Base-by-base conservation (phyloP, 352 stramenopile species). In the Halophytophthora batemanensis region DNA sequence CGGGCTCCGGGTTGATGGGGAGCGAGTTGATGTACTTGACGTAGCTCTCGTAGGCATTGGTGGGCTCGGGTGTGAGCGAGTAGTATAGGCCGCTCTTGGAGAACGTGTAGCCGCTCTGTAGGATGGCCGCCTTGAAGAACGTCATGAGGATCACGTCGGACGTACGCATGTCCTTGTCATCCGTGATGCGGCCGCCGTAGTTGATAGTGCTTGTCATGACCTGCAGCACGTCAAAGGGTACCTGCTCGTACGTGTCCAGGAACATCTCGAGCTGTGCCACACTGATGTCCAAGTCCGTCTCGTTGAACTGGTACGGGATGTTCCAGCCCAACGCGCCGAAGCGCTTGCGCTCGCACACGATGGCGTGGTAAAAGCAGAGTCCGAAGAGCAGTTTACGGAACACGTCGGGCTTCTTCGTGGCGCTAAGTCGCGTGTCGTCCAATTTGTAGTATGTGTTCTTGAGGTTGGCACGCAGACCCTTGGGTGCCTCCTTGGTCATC, bases 261-360 rank as follows among this genome's bases (percentile, higher is more conserved):
- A 98, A 98, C 67, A 95, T 95, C 44, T 96, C 85, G 35, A 98
- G 74, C 57, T 93, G 75, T 15, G 77, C 74, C 40, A 78, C 66
- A 44, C 79, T 86, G 44, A 87, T 89, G 57, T 93, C 74, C 28
- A 98, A 63, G 63, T 98, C 95, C 0, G 94, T 98, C 49, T 98
- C 91, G 58, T 98, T 98, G 61, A 98, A 98, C 65, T 98, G 90
- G 67, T 98, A 98, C 25, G 93, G 93, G 40, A 98, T 97, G 66
- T 98, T 98, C 95, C 95, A 98, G 18, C 95, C 95, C 0, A 98
- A 66, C 2, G 95, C 87, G 13, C 95, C 95, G 51, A 98, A 98
- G 18, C 96, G 88, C 56, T 96, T 92, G 23, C 95, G 85, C 70
- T 98, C 95, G 54, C 96, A 95, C 19, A 97, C 83, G 22, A 93